Evolutionary conservation across 1,284 basidiomycete species (phyloP).

Genomic region (Hortiboletus rubellus): DNA sequence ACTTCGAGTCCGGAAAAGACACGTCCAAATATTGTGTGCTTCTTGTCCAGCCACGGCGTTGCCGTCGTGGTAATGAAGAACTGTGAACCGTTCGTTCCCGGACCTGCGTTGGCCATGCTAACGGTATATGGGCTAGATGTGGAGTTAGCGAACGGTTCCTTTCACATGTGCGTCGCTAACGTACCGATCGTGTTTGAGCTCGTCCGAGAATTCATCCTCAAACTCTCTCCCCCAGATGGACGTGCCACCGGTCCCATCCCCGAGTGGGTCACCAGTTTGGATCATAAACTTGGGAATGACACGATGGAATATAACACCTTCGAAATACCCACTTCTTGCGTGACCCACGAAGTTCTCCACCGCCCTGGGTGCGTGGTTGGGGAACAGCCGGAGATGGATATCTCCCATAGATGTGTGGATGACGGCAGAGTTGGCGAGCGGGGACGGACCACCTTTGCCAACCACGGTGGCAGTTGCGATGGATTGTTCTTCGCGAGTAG

Average conservation of each 20-base stretch:
- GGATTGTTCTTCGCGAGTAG: slow-evolving; percentile 95
- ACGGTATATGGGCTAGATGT: slow-evolving; percentile 84
- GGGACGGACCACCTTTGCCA: slow-evolving; percentile 56
- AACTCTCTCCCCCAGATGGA: slow-evolving; percentile 95
- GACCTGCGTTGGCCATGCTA: slow-evolving; percentile 98
- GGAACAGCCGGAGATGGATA: slow-evolving; percentile 90
- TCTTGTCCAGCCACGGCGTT: slow-evolving; percentile 95
- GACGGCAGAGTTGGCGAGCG: slow-evolving; percentile 74
- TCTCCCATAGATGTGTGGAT: slow-evolving; percentile 97
- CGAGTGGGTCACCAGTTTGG: slow-evolving; percentile 96
- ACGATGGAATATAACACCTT: slow-evolving; percentile 94
- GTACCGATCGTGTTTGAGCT: slow-evolving; percentile 86
- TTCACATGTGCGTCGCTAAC: slow-evolving; percentile 21
- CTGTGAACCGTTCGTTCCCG: slow-evolving; percentile 92
- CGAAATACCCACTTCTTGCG: slow-evolving; percentile 90
- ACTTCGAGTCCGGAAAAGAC: slow-evolving; percentile 81
- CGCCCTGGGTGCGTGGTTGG: slow-evolving; percentile 88
- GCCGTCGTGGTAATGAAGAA: slow-evolving; percentile 99
- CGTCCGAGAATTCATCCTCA: slow-evolving; percentile 93
- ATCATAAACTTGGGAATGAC: slow-evolving; percentile 99
- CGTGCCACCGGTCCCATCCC: slow-evolving; percentile 96
- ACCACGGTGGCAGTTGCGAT: slow-evolving; percentile 69
- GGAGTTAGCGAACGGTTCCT: slow-evolving; percentile 9
- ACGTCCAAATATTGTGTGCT: slow-evolving; percentile 92
- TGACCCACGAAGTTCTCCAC: slow-evolving; percentile 98